Evolutionary conservation across 495 filamentous ascomycete species (phyloP), one percentile per base, ranked within the genome.

Genomic region (Hypoxylon fragiforme): DNA sequence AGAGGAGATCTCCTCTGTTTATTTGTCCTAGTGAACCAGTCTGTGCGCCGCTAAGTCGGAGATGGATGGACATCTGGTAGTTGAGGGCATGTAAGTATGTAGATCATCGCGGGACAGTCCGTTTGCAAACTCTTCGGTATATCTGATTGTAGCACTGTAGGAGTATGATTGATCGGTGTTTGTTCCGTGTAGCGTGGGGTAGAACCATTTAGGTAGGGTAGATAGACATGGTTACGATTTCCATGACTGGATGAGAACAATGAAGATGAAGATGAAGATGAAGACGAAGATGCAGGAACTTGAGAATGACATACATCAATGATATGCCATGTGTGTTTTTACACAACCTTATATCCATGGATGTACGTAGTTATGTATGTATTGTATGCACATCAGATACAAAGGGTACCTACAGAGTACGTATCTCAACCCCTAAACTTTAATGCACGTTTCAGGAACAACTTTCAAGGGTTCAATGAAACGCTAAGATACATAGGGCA

Each of bases 1-100:
- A 61, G 51, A 41, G 42, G 51, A 56, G 57, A 61, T 61, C 51
- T 55, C 24, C n/a, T n/a, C n/a, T n/a, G n/a, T n/a, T 37, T 45
- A 28, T 60, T 4, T 55, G 15, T 52, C 50, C 51, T 40, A 46
- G 42, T 37, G 57, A 61, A 61, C 57, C 14, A 52, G 52, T 53
- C 58, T 62, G 58, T 57, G 58, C 58, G 35, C 42, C 48, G 36
- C 46, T 44, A 62, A 35, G 15, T 32, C 40, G 4, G 28, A 50
- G 34, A 39, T 24, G 36, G 46, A n/a, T 34, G 18, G 40, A 3
- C 12, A 35, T 37, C 35, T 36, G 9, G n/a, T 40, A 32, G n/a
- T n/a, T n/a, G n/a, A n/a, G n/a, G n/a, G n/a, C n/a, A n/a, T n/a
- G n/a, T n/a, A n/a, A n/a, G n/a, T n/a, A n/a, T n/a, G 18, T 16